Evolutionary conservation across 805 yeast species (phyloP), one percentile per base, ranked within the genome.

Genomic region (Candida maesae): DNA sequence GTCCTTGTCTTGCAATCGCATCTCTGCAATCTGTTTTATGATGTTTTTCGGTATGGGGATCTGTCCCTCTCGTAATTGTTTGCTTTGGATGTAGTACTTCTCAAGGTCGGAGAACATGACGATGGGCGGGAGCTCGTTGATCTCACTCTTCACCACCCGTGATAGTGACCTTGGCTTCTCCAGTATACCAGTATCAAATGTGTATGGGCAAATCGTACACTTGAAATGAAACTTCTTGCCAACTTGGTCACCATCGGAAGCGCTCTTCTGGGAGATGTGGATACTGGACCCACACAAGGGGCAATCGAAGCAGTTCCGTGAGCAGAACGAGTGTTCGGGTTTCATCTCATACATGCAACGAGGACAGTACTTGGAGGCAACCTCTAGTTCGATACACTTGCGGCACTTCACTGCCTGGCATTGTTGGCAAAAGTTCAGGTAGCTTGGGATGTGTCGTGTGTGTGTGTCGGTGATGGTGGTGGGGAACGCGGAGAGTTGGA

Each of bases 361-460:
- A 2, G 61, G 58, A 26, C 63, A 58, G 36, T 38, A 58, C 36
- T 57, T 57, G 2, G 44, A 30, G 8, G 41, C 47, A 2, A 58
- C 46, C 24, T 58, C 60, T 6, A 50, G 29, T 24, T 58, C 63
- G 5, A 43, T 49, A 32, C 62, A 58, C 25, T 47, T 49, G 5
- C 60, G 47, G 31, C 62, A 58, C 29, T 55, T 58, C 11, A 56
- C 35, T 6, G 58, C 50, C 14, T 56, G 52, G 29, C 62, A 58
- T 7, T 42, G 29, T 19, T 38, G 42, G 39, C 62, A 58, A 24
- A 49, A 58, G 31, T 51, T 46, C 13, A 58, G 44, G 11, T 41
- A 24, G 15, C 52, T 14, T 2, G 47, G 34, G 7, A 20, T 32
- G 25, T 56, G 56, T 8, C 37, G 46, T 0, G 61, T 54, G 36